A percentile compares a stretch with the other conserved stretches of the same genome.
phyloP scores from a whole-genome alignment of 2,329 filamentous ascomycete species.

The Cercospora sp. region DNA sequence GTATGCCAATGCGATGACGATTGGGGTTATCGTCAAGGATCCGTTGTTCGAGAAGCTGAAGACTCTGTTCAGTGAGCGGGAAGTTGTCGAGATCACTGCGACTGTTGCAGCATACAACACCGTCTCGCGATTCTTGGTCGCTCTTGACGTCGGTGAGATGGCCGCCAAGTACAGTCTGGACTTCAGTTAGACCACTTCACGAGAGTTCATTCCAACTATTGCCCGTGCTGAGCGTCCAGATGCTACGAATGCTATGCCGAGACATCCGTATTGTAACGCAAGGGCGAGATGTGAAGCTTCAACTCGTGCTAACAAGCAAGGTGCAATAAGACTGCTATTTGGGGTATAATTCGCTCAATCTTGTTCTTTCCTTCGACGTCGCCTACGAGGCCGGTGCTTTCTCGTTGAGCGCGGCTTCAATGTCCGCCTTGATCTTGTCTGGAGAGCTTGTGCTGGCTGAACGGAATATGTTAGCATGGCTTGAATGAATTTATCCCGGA shows the following conservation, averaged over 20 bases:
- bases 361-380: not conserved
- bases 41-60: constrained; percentile 66
- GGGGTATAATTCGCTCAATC: constrained; percentile 2
- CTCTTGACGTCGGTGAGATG: constrained; percentile 64
- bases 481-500: not conserved
- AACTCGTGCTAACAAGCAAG: not conserved
- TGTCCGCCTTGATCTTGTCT: constrained; percentile 68
- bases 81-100: constrained; percentile 78
- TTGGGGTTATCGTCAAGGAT: constrained; percentile 68
- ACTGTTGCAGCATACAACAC: constrained; percentile 82
- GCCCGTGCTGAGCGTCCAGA: not conserved
- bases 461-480: not conserved
- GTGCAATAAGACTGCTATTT: not conserved
- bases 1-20: constrained; percentile 84
- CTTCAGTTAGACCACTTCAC: constrained; percentile 26
- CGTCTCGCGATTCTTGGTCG: constrained; percentile 76
- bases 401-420: constrained; percentile 35
- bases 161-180: constrained; percentile 37
- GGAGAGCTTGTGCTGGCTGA: constrained; percentile 54
- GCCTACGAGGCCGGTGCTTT: not conserved
- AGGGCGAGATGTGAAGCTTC: not conserved
- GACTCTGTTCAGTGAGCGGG: constrained; percentile 63
- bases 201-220: not conserved
- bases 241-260: not conserved
- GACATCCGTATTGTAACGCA: not conserved